These are phyloP conservation scores for Crucihimalaya himalaica DNA, from an alignment of 345 rosid genomes.

Conservation along the genomic window DNA sequence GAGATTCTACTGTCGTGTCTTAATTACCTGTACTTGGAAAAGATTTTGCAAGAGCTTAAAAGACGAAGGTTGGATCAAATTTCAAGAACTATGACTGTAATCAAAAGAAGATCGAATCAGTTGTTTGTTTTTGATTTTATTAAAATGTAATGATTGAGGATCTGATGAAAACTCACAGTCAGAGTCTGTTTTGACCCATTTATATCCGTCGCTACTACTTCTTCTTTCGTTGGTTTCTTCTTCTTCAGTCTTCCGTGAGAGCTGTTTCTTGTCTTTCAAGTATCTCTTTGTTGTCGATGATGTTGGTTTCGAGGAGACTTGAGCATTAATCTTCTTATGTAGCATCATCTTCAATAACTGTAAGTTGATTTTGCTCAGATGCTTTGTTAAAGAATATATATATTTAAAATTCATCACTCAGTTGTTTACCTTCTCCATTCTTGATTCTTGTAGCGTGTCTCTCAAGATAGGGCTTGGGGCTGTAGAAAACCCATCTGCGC, in stretches of 20 bases:
- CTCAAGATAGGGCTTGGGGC: conserved; percentile 71
- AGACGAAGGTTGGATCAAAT: conserved; percentile 17
- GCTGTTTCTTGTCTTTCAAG: conserved; percentile 47
- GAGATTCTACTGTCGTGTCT: conserved; percentile 1
- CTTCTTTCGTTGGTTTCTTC: conserved; percentile 46
- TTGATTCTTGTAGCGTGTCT: conserved; percentile 74
- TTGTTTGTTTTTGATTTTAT: not conserved
- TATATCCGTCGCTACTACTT: conserved; percentile 55
- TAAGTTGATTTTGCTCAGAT: not conserved
- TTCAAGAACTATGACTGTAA: conserved; percentile 66
- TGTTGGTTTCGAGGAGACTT: conserved; percentile 53
- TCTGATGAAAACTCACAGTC: conserved; percentile 62
- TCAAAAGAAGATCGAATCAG: conserved; percentile 5
- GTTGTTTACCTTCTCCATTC: conserved; percentile 86
- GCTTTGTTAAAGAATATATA: not conserved
- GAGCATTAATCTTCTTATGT: conserved; percentile 74
- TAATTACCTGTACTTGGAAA: conserved; percentile 25
- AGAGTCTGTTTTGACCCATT: conserved; percentile 93
- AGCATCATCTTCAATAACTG: conserved; percentile 84
- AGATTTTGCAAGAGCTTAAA: conserved; percentile 20
- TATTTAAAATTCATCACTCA: not conserved
- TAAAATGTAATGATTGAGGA: not conserved
- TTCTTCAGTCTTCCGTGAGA: conserved; percentile 40
- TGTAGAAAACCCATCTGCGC: conserved; percentile 55
- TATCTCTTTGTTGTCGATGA: conserved; percentile 52